These are phyloP conservation scores for Sisymbrium altissimum DNA, from an alignment of 345 rosid genomes.

Conservation along the genomic window DNA sequence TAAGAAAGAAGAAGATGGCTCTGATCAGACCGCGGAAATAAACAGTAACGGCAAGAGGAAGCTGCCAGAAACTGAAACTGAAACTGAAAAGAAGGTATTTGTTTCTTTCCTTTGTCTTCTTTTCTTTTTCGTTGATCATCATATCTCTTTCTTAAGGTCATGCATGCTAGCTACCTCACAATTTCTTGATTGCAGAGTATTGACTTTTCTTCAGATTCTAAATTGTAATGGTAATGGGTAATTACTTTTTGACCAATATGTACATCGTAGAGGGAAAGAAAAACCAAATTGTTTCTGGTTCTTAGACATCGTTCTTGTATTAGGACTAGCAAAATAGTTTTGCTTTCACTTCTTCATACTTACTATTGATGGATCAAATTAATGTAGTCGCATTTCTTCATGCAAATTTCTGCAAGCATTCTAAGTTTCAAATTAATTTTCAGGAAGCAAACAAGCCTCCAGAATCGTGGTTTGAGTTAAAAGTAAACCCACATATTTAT, in stretches of 20 bases:
- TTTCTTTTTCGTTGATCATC: neutral
- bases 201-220: neutral
- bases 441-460: conserved; percentile 96
- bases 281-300: neutral
- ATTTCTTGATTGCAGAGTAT: neutral
- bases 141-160: conserved; percentile 9
- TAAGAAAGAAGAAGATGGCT: conserved; percentile 41
- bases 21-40: conserved; percentile 40
- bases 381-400: neutral
- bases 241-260: neutral
- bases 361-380: neutral
- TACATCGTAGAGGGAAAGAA: neutral
- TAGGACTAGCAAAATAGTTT: neutral
- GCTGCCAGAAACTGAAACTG: conserved; percentile 44
- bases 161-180: conserved; percentile 7
- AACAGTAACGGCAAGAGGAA: conserved; percentile 64
- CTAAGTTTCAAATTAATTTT: conserved; percentile 26
- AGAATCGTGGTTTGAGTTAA: conserved; percentile 96
- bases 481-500: conserved; percentile 92
- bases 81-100: conserved; percentile 64
- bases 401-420: neutral
- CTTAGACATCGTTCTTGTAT: neutral
- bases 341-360: neutral
- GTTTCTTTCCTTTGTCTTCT: neutral
- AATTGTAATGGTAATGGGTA: neutral